phyloP scores from a whole-genome alignment of 441 rosid species.

The Rhodomyrtus psidioides region DNA sequence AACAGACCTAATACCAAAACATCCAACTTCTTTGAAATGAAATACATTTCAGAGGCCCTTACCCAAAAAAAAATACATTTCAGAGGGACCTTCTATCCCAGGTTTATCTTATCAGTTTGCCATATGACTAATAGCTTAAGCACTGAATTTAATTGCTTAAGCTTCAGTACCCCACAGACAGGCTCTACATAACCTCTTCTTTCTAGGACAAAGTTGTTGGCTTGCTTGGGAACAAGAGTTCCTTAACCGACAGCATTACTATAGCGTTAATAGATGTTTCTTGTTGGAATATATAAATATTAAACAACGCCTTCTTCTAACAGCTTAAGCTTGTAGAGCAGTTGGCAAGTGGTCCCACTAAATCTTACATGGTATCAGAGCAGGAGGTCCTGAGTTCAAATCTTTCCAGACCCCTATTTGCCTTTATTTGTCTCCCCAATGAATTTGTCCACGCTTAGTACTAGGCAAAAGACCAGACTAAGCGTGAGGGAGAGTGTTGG shows the following conservation, averaged over 20 bases:
- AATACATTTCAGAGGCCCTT: background rate
- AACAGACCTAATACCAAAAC: background rate
- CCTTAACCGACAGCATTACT: background rate
- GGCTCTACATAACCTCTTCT: background rate
- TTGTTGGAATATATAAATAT: too few relatives aligned
- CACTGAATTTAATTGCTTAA: background rate
- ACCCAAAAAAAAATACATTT: background rate
- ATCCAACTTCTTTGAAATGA: background rate
- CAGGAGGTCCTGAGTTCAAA: too few relatives aligned
- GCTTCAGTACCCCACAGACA: background rate
- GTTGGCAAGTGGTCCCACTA: too few relatives aligned
- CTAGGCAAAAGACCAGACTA: too few relatives aligned
- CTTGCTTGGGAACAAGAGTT: background rate
- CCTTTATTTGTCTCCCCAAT: too few relatives aligned
- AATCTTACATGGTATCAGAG: too few relatives aligned
- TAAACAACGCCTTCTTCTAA: too few relatives aligned
- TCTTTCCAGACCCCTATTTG: too few relatives aligned
- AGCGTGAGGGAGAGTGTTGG: too few relatives aligned
- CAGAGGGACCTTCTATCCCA: background rate
- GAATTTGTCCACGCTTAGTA: too few relatives aligned
- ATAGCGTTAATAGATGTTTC: background rate
- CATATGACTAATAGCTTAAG: background rate
- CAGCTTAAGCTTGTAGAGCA: too few relatives aligned
- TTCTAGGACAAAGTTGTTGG: background rate
- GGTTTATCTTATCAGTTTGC: background rate